Evolutionary conservation across 225 moss, liverwort and hornwort species (phyloP), one percentile per base, ranked within the genome.

Genomic region (Rhytidiadelphus loreus): DNA sequence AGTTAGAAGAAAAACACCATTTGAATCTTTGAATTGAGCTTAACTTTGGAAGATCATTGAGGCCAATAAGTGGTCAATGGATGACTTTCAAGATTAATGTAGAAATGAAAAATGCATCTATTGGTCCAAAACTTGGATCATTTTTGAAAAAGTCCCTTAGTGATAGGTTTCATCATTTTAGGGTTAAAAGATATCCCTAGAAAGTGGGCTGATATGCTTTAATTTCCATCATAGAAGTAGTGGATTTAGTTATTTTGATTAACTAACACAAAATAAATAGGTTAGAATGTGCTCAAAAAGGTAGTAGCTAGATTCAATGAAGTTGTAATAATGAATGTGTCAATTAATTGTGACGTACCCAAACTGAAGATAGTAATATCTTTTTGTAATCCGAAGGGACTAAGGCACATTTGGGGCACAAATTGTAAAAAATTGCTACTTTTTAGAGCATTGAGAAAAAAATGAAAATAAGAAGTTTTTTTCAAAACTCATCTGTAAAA

Each of bases 11-110:
- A 74, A 73, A 29, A 19, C 7, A 44, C 15, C 32, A 74, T 0
- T 12, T 48, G 20, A 48, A 48, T 48, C 8, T 28, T 71, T 24
- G 69, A 69, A 0, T 25, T 14, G 26, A 9, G 16, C 3, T 48
- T 7, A 74, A 48, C 1, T 8, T 3, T 46, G 0, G 12, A 74
- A 48, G 4, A 7, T 18, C 18, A 18, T 0, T 30, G 0, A 17
- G 30, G 73, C 12, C 74, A 46, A 46, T 69, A 29, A 19, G 3
- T 30, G 12, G 9, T 30, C 18, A 28, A 30, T 74, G 74, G 7
- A 46, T 74, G 7, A 30, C 46, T 74, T 46, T n/a, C n/a, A n/a
- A n/a, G n/a, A n/a, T n/a, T n/a, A n/a, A n/a, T n/a, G n/a, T n/a
- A n/a, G n/a, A n/a, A 74, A 30, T 74, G 19, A 46, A 74, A 6